Base-by-base conservation (phyloP, 805 yeast genomes). In the Starmerella gropengiesseri region DNA sequence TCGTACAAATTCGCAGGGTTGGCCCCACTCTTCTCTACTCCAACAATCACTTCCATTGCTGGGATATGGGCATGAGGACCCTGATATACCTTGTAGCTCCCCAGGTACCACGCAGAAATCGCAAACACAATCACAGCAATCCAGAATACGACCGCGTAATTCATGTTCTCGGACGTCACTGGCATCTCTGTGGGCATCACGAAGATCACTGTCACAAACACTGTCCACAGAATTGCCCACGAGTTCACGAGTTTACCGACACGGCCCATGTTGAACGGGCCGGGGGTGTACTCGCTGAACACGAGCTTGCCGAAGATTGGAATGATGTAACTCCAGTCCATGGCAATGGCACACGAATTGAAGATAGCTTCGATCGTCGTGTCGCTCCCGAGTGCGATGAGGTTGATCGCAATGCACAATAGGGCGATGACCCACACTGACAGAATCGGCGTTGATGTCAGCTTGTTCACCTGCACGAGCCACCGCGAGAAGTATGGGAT, bases 331-430 rank as follows among this genome's bases (percentile, higher is more conserved):
- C 83, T 77, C 43, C 77, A 68, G 54, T 76, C 77, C 1, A 80
- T 73, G n/a, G 79, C 72, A 52, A 78, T 75, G 38, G 82, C 83
- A 21, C 81, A 81, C 38, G 77, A 80, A 1, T 81, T 75, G 62
- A 78, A 78, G 47, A 77, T 76, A 34, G 85, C 85, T 22, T 70
- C 76, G 50, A 78, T 73, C 37, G 84, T 81, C 21, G 69, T 66
- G 16, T 43, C 35, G 48, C 73, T 76, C 23, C 81, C 81, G 23
- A 78, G 78, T 59, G 77, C 75, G 56, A 77, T 69, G 48, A 75
- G 66, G 44, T 74, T 65, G 49, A 76, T 62, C 21, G 75, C 60
- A 18, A 75, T 65, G 55, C 74, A 73, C 28, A 69, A 47, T 54
- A 70, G 64, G 1, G 55, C 43, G 60, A 75, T 74, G 54, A 73